Percentiles rank a stretch among this genome's conserved stretches.
These are phyloP conservation scores for Penicillium sp. DNA, from an alignment of 2,329 filamentous ascomycete species.

Conservation along the genomic window DNA sequence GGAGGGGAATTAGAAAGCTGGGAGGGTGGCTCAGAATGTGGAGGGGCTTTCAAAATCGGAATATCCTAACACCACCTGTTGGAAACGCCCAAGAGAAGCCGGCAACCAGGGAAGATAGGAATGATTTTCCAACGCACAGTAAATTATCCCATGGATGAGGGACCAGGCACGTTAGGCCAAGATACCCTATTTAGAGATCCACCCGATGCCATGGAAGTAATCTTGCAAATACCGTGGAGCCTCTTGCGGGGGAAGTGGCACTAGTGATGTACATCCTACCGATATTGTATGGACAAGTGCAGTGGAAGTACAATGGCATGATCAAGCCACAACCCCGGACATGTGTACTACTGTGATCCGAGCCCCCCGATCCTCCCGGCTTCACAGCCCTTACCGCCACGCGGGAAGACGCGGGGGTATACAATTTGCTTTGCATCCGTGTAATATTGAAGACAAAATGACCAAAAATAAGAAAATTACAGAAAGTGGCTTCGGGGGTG, in stretches of 20 bases:
- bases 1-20: conserved; percentile 1
- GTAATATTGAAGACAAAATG: not conserved
- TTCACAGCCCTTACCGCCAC: conserved; percentile 1
- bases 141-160: not conserved
- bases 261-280: not conserved
- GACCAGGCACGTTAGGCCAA: conserved; percentile 5
- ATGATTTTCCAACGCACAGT: not conserved
- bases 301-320: not conserved
- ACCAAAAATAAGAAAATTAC: not conserved
- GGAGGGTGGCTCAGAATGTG: not conserved
- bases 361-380: not conserved
- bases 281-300: not conserved
- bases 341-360: not conserved
- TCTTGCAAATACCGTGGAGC: not conserved
- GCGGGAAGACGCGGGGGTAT: conserved; percentile 5
- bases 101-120: not conserved
- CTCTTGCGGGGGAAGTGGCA: not conserved
- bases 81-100: not conserved
- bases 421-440: not conserved
- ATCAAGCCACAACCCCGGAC: not conserved
- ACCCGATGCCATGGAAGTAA: conserved; percentile 14
- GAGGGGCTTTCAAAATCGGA: not conserved
- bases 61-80: not conserved
- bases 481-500: not conserved
- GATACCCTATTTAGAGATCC: conserved; percentile 11